Conservation (phyloP, 129 eudicot genomes). For the Saussurea involucrata region DNA sequence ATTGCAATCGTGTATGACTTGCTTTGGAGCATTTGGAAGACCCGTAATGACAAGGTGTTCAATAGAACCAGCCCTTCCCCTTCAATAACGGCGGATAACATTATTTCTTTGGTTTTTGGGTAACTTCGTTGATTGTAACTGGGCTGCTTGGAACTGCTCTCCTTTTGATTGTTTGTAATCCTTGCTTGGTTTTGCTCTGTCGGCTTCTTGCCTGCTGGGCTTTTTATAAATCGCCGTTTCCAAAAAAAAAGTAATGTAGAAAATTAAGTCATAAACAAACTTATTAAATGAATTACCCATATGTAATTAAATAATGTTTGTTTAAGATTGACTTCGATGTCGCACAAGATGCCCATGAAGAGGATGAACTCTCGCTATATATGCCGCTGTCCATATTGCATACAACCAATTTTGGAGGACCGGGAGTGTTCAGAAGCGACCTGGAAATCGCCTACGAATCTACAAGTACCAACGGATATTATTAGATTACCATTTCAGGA, state of each 20-base stretch:
- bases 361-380: background rate
- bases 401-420: background rate
- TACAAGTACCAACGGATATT: background rate
- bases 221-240: too few relatives aligned
- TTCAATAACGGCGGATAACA: too few relatives aligned
- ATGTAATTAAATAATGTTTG: background rate
- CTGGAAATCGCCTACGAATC: background rate
- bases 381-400: background rate
- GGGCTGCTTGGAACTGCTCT: too few relatives aligned
- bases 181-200: too few relatives aligned
- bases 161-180: too few relatives aligned
- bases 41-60: too few relatives aligned
- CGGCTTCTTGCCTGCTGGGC: too few relatives aligned
- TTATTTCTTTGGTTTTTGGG: too few relatives aligned
- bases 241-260: background rate
- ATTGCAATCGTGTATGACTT: too few relatives aligned
- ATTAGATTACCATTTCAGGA: background rate
- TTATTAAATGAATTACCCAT: background rate
- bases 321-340: background rate
- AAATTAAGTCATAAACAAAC: background rate
- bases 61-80: too few relatives aligned
- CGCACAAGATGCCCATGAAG: background rate
- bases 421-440: background rate
- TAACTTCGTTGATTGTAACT: too few relatives aligned
- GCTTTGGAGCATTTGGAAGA: too few relatives aligned